Percentiles rank a stretch among this genome's conserved stretches.
Conservation (phyloP, 768 basidiomycete species). For the Psilocybe subaeruginosa region DNA sequence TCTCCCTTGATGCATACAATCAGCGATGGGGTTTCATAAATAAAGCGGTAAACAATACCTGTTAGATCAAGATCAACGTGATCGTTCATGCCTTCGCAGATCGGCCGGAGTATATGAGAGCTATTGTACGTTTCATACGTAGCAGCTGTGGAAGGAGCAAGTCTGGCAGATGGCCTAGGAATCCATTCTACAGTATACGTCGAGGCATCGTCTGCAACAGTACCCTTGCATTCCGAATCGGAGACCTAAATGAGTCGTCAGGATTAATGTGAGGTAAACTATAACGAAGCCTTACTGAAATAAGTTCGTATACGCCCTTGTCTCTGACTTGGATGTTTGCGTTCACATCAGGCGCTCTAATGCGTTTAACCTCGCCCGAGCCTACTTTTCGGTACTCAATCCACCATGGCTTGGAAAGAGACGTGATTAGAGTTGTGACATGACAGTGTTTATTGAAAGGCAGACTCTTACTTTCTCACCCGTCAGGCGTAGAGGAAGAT, state of each 20-base stretch:
- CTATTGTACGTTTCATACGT: slow-evolving; percentile 66
- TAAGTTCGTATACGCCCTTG: slow-evolving; percentile 76
- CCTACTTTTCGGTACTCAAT: slow-evolving; percentile 69
- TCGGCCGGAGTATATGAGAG: slow-evolving; percentile 72
- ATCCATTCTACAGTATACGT: slow-evolving; percentile 80
- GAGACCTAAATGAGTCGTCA: slow-evolving; percentile 55
- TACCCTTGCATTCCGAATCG: slow-evolving; percentile 87
- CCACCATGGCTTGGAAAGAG: slow-evolving; percentile 75
- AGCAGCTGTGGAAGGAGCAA: slow-evolving; percentile 62
- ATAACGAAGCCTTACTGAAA: slow-evolving; percentile 49
- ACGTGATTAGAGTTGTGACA: slow-evolving; percentile 1
- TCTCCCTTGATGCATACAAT: slow-evolving; percentile 52
- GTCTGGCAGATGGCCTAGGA: slow-evolving; percentile 72
- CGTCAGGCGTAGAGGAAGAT: slow-evolving; percentile 82
- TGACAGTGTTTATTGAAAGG: background rate
- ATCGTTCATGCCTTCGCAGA: slow-evolving; percentile 82
- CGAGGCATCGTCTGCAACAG: slow-evolving; percentile 58
- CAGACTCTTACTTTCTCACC: slow-evolving; percentile 77
- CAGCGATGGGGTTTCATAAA: background rate
- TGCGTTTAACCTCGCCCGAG: slow-evolving; percentile 40
- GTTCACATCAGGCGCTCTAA: slow-evolving; percentile 62
- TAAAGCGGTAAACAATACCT: slow-evolving; percentile 41
- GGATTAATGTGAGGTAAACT: background rate
- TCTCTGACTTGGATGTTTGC: slow-evolving; percentile 72
- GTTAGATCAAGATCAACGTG: slow-evolving; percentile 84